phyloP scores from a whole-genome alignment of 1,139 yeast species.

The Ogataea hybrid region DNA sequence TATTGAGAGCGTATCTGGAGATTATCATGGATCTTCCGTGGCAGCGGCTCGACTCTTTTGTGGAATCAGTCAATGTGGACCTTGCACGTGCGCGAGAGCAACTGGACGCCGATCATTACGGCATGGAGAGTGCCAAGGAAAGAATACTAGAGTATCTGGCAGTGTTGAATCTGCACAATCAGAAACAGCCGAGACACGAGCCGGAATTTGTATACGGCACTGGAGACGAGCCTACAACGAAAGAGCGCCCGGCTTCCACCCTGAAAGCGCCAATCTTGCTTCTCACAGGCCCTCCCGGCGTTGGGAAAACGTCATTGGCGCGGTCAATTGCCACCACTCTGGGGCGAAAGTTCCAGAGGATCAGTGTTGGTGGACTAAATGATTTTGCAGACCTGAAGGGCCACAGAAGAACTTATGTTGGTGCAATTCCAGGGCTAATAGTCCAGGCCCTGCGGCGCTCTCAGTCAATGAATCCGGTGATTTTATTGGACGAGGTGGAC shows the following conservation, averaged over 20 bases:
- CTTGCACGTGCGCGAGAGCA: constrained; percentile 54
- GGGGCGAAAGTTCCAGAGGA: constrained; percentile 76
- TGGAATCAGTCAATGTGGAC: constrained; percentile 39
- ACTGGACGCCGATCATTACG: constrained; percentile 80
- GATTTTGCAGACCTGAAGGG: constrained; percentile 93
- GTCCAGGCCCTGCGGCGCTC: constrained; percentile 78
- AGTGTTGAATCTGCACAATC: constrained; percentile 60
- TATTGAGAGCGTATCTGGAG: constrained; percentile 67
- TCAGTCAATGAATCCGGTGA: constrained; percentile 84
- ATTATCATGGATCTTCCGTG: constrained; percentile 69
- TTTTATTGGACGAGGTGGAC: constrained; percentile 85
- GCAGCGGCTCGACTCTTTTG: constrained; percentile 33
- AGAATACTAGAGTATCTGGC: constrained; percentile 81
- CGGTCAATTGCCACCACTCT: constrained; percentile 81
- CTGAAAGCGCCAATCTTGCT: constrained; percentile 65
- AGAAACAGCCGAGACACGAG: not conserved
- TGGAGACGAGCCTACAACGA: too few species aligned
- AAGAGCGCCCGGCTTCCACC: constrained; percentile 27
- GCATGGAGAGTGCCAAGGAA: constrained; percentile 76
- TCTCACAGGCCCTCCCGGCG: constrained; percentile 94
- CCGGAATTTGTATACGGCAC: constrained; percentile 8
- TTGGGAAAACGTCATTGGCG: constrained; percentile 90
- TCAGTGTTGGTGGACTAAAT: constrained; percentile 84
- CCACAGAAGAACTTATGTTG: constrained; percentile 89
- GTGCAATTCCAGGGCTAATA: constrained; percentile 89